These are phyloP conservation scores for Globisporangium megalacanthum DNA, from an alignment of 352 stramenopile species.

Conservation along the genomic window DNA sequence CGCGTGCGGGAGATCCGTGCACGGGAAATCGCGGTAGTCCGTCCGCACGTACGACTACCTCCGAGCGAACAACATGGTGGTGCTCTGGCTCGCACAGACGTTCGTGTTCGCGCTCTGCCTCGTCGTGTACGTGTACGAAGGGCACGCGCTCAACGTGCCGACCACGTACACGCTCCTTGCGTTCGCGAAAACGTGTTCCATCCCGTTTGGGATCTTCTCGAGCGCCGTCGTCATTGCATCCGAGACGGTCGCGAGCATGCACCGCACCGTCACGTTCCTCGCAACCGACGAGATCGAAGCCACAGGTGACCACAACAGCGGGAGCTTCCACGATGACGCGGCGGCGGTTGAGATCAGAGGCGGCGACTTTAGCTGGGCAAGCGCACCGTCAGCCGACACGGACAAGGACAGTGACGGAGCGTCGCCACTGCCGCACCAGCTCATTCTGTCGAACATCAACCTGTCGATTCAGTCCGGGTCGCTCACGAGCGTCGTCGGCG, in stretches of 20 bases:
- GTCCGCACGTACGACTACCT: slow-evolving; percentile 34
- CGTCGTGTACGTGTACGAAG: slow-evolving; percentile 18
- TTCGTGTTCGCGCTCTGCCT: slow-evolving; percentile 19
- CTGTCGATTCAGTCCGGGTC: slow-evolving; percentile 38
- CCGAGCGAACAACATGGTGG: slow-evolving; percentile 21
- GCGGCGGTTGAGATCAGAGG: slow-evolving; percentile 20
- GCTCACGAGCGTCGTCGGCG: slow-evolving; percentile 10
- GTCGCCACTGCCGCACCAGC: background rate
- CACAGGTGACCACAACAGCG: background rate
- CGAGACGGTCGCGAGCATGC: slow-evolving; percentile 23
- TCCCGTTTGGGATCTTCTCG: slow-evolving; percentile 32
- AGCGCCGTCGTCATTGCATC: slow-evolving; percentile 23
- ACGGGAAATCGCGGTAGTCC: slow-evolving; percentile 31
- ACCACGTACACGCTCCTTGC: slow-evolving; percentile 27
- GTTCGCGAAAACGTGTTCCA: slow-evolving; percentile 26
- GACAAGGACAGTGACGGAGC: background rate
- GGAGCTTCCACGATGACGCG: slow-evolving; percentile 4
- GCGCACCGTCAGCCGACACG: background rate
- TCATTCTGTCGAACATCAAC: slow-evolving; percentile 16
- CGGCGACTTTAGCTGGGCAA: slow-evolving; percentile 31
- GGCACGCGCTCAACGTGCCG: slow-evolving; percentile 17
- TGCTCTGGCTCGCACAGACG: slow-evolving; percentile 15
- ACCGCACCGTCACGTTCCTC: slow-evolving; percentile 28
- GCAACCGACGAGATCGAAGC: slow-evolving; percentile 23
- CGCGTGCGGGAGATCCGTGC: too few species aligned